phyloP scores from a whole-genome alignment of 139 green algal species.

The Microglena sp. region DNA sequence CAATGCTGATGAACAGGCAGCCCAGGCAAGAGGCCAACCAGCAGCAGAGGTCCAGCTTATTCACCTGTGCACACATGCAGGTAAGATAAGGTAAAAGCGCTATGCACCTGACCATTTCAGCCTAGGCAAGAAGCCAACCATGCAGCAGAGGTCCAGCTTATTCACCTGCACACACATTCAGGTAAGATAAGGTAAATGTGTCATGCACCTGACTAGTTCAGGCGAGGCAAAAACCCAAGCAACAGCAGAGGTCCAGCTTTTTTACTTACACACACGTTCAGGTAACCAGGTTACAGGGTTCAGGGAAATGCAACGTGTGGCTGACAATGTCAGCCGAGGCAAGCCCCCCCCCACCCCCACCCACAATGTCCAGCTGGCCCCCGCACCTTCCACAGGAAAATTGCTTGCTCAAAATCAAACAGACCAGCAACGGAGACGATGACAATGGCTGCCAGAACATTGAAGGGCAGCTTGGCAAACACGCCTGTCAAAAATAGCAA shows the following conservation, averaged over 20 bases:
- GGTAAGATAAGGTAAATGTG: neutral
- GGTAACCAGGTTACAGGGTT: too few relatives aligned
- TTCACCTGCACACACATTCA: conserved; percentile 41
- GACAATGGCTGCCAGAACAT: conserved; percentile 55
- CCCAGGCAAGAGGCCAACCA: too few relatives aligned
- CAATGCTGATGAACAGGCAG: conserved; percentile 51
- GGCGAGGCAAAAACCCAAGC: too few relatives aligned
- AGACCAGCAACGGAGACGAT: neutral
- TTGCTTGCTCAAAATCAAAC: neutral
- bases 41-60: neutral
- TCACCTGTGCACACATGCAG: neutral
- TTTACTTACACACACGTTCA: too few relatives aligned
- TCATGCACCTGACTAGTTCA: too few relatives aligned
- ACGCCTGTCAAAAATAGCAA: conserved; percentile 65
- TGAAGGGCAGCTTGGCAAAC: conserved; percentile 63
- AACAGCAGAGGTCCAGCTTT: too few relatives aligned
- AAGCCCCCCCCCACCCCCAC: too few relatives aligned
- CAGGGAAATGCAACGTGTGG: too few relatives aligned
- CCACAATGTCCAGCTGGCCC: too few relatives aligned
- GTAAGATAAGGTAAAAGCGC: conserved; percentile 17
- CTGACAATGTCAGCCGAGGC: too few relatives aligned
- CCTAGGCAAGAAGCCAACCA: conserved; percentile 68
- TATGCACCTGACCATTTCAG: conserved; percentile 54
- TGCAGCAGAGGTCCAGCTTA: conserved; percentile 69
- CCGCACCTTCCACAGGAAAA: conserved; percentile 6